Conservation (phyloP, 106 monocot species). For the Allium cepa region DNA sequence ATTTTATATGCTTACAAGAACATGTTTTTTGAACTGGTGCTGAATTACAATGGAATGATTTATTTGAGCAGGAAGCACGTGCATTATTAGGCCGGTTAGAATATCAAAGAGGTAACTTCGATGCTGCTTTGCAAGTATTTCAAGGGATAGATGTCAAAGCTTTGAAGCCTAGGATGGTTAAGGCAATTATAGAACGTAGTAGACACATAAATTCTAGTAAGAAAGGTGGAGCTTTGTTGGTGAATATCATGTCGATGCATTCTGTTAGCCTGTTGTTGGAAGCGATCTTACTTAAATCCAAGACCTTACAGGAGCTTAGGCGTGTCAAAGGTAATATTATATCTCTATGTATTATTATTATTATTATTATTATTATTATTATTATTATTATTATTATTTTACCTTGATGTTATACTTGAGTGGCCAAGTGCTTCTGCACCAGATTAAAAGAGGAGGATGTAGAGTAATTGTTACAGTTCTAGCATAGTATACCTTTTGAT, state of each 20-base stretch:
- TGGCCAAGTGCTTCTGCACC: too few species aligned
- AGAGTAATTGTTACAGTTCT: too few species aligned
- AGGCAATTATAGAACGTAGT: conserved; percentile 52
- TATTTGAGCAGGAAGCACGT: conserved; percentile 53
- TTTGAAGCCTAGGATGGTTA: conserved; percentile 54
- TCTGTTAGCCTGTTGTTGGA: conserved; percentile 76
- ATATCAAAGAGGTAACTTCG: conserved; percentile 78
- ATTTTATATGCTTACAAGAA: too few species aligned
- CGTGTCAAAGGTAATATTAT: conserved; percentile 45
- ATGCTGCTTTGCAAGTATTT: conserved; percentile 86
- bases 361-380: too few species aligned
- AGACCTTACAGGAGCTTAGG: conserved; percentile 62
- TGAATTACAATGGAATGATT: neutral
- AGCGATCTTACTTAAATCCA: conserved; percentile 78
- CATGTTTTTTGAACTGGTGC: neutral
- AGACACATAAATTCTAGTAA: conserved; percentile 23
- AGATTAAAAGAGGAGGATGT: too few species aligned
- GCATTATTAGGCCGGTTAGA: conserved; percentile 84
- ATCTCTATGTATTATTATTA: neutral
- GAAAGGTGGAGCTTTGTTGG: conserved; percentile 21
- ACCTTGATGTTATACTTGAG: too few species aligned
- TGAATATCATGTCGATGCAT: conserved; percentile 69
- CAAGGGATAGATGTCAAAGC: conserved; percentile 65
- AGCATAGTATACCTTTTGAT: too few species aligned
- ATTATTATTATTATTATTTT: too few species aligned